Conservation (phyloP, 371 early-diverging fungal species). For the Zancudomyces culisetae region DNA sequence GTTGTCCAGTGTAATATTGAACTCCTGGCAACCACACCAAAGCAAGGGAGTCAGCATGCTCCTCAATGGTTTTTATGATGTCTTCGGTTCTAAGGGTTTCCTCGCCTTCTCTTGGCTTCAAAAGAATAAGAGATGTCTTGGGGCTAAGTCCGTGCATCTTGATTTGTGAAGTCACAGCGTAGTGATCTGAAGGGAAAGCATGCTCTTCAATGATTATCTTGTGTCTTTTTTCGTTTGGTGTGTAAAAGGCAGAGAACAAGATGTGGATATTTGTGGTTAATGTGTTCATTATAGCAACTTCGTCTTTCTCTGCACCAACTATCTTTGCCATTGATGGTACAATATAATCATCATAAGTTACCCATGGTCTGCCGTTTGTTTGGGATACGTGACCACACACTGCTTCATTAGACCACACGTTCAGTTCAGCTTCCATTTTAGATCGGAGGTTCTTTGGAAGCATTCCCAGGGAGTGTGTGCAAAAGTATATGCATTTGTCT, state of each 20-base stretch:
- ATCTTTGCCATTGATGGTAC: conserved; percentile 47
- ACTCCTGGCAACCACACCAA: conserved; percentile 80
- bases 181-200: conserved; percentile 92
- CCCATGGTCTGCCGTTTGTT: conserved; percentile 72
- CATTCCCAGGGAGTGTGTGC: conserved; percentile 87
- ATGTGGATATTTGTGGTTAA: conserved; percentile 83
- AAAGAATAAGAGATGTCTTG: conserved; percentile 39
- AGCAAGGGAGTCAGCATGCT: conserved; percentile 56
- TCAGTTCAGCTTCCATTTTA: conserved; percentile 66
- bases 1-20: conserved; percentile 92
- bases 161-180: conserved; percentile 74
- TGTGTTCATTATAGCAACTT: conserved; percentile 81
- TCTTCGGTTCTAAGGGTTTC: conserved; percentile 49
- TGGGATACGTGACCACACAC: conserved; percentile 78
- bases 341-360: conserved; percentile 55
- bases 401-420: conserved; percentile 67
- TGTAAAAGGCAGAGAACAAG: conserved; percentile 78
- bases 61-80: conserved; percentile 50
- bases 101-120: conserved; percentile 59
- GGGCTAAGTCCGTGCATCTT: conserved; percentile 64
- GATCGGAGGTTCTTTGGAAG: conserved; percentile 47
- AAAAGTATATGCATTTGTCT: conserved; percentile 48
- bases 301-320: conserved; percentile 65
- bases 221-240: conserved; percentile 47
- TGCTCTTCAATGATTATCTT: conserved; percentile 83